Conservation (phyloP, 805 yeast species). For the Lachancea kluyveri region DNA sequence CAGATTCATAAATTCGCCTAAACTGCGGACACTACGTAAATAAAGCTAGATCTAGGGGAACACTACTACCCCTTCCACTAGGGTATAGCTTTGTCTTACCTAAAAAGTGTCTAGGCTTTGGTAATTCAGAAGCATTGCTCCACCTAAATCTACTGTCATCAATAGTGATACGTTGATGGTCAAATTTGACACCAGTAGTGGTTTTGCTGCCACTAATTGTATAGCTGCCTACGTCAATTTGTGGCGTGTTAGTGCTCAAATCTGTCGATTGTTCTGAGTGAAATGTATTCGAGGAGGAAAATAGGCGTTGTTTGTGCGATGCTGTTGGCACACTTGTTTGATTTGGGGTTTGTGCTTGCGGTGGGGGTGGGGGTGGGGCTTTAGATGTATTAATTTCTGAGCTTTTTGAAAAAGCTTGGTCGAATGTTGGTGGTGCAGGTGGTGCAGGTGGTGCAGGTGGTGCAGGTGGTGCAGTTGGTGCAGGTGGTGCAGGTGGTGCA, state of each 20-base stretch:
- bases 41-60: constrained; percentile 62
- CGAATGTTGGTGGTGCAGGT: constrained; percentile 12
- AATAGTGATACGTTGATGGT: constrained; percentile 37
- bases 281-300: constrained; percentile 25
- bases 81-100: constrained; percentile 78
- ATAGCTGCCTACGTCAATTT: constrained; percentile 18
- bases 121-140: constrained; percentile 60
- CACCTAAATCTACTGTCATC: constrained; percentile 71
- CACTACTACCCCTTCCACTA: constrained; percentile 90
- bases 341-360: constrained; percentile 9
- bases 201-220: constrained; percentile 24
- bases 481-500: constrained; percentile 29
- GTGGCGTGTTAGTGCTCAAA: constrained; percentile 20
- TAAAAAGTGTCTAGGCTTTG: constrained; percentile 79
- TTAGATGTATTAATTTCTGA: constrained; percentile 4
- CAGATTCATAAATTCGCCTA: constrained; percentile 1
- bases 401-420: constrained; percentile 8
- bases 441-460: constrained; percentile 19
- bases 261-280: constrained; percentile 17
- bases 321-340: constrained; percentile 4
- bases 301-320: constrained; percentile 24
- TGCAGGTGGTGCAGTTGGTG: constrained; percentile 24
- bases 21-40: too few relatives aligned
- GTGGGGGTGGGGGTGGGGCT: constrained; percentile 21
- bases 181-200: constrained; percentile 25